Conservation (phyloP, 2,329 filamentous ascomycete species). For the Xylaria sp. region DNA sequence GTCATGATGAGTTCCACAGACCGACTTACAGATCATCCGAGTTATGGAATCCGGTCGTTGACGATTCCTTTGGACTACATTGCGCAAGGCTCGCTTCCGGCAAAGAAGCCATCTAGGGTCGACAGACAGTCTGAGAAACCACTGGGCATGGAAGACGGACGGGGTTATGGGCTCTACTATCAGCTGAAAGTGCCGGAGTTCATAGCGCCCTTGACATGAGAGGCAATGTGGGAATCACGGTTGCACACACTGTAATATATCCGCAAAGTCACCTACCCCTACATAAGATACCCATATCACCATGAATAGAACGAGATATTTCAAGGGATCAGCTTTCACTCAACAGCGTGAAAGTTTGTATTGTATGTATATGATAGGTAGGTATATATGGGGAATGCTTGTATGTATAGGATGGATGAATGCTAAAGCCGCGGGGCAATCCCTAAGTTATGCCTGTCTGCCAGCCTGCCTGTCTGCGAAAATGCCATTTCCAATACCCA, state of each 20-base stretch:
- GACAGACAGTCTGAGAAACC: not conserved
- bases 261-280: not conserved
- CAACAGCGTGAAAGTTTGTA: slow-evolving; percentile 1
- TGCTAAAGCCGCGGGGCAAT: slow-evolving; percentile 13
- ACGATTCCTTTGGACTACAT: too few species aligned
- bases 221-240: not conserved
- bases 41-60: not conserved
- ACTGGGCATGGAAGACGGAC: not conserved
- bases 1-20: too few species aligned
- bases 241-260: not conserved
- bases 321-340: not conserved
- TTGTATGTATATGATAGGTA: not conserved
- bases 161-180: not conserved
- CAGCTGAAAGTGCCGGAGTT: not conserved
- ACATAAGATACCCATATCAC: slow-evolving; percentile 19
- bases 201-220: not conserved
- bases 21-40: not conserved
- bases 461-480: not conserved
- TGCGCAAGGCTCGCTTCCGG: not conserved
- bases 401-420: not conserved
- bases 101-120: not conserved
- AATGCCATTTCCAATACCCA: too few species aligned
- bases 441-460: not conserved
- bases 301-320: not conserved
- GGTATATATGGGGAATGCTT: not conserved